Evolutionary conservation across 2,329 filamentous ascomycete genomes (phyloP).

Genomic region (Hypoxylon sp.): DNA sequence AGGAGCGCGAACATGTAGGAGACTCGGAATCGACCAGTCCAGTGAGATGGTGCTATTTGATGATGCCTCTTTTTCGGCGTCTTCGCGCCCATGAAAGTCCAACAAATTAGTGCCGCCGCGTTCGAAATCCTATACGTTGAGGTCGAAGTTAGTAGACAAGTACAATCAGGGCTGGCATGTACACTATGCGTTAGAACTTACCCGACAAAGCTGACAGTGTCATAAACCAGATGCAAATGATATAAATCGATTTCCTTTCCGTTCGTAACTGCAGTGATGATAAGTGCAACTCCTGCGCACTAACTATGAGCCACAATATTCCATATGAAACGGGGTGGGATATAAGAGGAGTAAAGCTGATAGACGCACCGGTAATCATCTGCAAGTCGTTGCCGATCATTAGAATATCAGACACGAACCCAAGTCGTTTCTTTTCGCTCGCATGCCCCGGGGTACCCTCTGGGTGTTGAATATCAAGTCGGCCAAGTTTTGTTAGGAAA

Average conservation of each 20-base stretch:
- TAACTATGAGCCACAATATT: slow-evolving; percentile 11
- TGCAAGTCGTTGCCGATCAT: slow-evolving; percentile 56
- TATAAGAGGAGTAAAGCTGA: neutral
- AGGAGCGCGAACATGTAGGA: slow-evolving; percentile 51
- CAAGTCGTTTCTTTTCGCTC: slow-evolving; percentile 53
- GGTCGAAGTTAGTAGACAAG: slow-evolving; percentile 10
- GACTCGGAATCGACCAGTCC: slow-evolving; percentile 49
- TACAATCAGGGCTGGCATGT: neutral
- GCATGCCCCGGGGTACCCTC: slow-evolving; percentile 50
- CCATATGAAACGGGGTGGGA: neutral
- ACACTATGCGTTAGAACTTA: slow-evolving; percentile 25
- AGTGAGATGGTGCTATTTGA: slow-evolving; percentile 29
- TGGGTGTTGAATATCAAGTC: slow-evolving; percentile 49
- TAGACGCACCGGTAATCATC: slow-evolving; percentile 50
- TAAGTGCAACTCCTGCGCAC: slow-evolving; percentile 47
- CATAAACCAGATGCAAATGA: slow-evolving; percentile 55
- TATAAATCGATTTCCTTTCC: slow-evolving; percentile 50
- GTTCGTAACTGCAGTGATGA: slow-evolving; percentile 51
- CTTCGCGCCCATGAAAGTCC: slow-evolving; percentile 50
- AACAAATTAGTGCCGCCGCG: slow-evolving; percentile 54
- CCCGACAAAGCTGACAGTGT: slow-evolving; percentile 55
- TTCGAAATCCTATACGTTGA: slow-evolving; percentile 48
- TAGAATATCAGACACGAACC: slow-evolving; percentile 54
- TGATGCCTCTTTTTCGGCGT: slow-evolving; percentile 16
- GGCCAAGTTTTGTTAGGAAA: slow-evolving; percentile 52